Percentiles rank a stretch among this genome's conserved stretches.
phyloP scores from a whole-genome alignment of 78 protist genomes.

The Planoprotostelium fungivorum region DNA sequence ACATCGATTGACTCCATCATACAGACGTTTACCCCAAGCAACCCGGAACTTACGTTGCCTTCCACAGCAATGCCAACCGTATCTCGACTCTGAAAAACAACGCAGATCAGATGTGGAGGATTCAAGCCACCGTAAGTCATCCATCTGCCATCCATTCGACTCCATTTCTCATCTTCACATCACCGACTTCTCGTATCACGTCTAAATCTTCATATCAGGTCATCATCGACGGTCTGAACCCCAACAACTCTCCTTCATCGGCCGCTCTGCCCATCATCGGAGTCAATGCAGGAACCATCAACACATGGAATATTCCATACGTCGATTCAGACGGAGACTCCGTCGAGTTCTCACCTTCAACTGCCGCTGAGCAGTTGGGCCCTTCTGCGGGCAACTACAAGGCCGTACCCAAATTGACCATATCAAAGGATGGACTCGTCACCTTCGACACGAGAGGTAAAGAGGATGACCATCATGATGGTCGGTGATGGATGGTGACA shows the following conservation, averaged over 20 bases:
- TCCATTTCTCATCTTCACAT: too few species aligned
- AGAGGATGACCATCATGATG: not conserved
- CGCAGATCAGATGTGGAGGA: not conserved
- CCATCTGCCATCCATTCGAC: too few species aligned
- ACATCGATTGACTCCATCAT: not conserved
- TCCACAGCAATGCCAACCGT: not conserved
- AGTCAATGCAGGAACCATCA: not conserved
- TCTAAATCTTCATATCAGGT: too few species aligned
- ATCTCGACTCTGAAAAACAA: not conserved
- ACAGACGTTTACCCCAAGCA: not conserved
- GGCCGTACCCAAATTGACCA: not conserved
- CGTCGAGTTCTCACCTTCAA: not conserved
- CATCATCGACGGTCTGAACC: not conserved
- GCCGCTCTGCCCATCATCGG: not conserved
- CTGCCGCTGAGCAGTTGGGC: not conserved
- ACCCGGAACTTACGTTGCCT: not conserved
- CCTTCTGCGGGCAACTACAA: not conserved
- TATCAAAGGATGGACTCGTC: not conserved
- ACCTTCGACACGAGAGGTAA: not conserved
- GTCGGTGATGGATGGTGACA: too few species aligned
- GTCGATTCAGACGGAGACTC: not conserved
- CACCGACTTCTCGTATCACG: too few species aligned
- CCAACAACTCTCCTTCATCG: not conserved
- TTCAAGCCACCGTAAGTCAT: not conserved
- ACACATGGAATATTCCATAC: not conserved